Evolutionary conservation across 371 early-diverging fungal species (phyloP), one percentile per base, ranked within the genome.

Genomic region (Mortierella sp.): DNA sequence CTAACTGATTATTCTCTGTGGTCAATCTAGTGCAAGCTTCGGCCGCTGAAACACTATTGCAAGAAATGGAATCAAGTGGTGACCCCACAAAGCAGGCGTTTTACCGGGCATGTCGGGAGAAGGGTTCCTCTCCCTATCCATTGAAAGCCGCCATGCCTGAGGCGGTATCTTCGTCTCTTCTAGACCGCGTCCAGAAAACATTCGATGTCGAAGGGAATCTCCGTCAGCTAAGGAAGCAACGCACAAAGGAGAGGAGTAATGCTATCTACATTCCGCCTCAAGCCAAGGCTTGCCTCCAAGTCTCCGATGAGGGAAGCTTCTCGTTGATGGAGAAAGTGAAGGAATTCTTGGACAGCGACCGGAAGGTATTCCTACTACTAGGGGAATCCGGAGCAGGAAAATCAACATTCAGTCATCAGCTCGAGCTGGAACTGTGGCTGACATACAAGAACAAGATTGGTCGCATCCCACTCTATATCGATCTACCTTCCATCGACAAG

Each of bases 341-440:
- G 16, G n/a, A 44, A 19, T 61, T 61, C 40, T 29, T 61, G 13
- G 22, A 27, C 24, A 37, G 24, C 10, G 40, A 45, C 16, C 39
- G 39, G 24, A 40, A 61, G 31, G 62, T 61, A n/a, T n/a, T 61
- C 3, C 27, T 61, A 24, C n/a, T 61, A 12, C 48, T 61, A 5
- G 62, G 62, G 17, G 54, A 61, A 10, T 53, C 53, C n/a, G 60
- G 60, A 17, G 40, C 44, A 5, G 60, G 60, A 25, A 60, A 60
- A 27, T 43, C 60, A 17, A 54, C 54, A 3, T 61, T 61, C 48
- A 61, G 28, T 40, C 37, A 37, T 2, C 19, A 54, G n/a, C 21
- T 61, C 14, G 62, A 51, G 22, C 34, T 24, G 16, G 16, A 29
- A 21, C 22, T 60, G 28, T 47, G 48, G 48, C 6, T 24, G 24